Percentiles rank a stretch among this genome's conserved stretches.
Conservation (phyloP, 805 yeast genomes). For the Starmerella apicola region DNA sequence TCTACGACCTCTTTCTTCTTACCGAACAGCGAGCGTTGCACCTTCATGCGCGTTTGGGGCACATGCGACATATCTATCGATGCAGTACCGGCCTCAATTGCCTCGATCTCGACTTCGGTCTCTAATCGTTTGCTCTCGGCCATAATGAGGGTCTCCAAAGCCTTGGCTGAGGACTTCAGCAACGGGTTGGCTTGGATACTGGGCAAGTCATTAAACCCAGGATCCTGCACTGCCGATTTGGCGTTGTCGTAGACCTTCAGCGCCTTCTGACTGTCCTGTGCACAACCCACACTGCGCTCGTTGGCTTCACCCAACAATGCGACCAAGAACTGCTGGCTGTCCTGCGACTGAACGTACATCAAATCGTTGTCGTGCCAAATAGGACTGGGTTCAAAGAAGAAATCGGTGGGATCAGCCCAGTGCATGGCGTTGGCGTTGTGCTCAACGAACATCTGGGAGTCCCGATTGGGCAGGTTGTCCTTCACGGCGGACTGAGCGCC, state of each 20-base stretch:
- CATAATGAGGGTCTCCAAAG: constrained; percentile 50
- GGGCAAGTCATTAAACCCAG: constrained; percentile 26
- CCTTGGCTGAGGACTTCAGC: constrained; percentile 39
- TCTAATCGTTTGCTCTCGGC: constrained; percentile 64
- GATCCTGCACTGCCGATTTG: constrained; percentile 11
- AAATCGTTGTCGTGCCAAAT: constrained; percentile 96
- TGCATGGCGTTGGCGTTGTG: constrained; percentile 46
- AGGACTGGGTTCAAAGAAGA: constrained; percentile 71
- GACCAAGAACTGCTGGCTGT: constrained; percentile 26
- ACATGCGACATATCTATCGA: constrained; percentile 35
- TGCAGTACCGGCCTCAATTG: constrained; percentile 74
- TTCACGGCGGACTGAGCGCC: constrained; percentile 43
- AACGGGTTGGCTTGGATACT: constrained; percentile 23
- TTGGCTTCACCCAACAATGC: constrained; percentile 30
- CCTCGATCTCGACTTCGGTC: constrained; percentile 79
- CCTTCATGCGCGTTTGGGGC: constrained; percentile 31
- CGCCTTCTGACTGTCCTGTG: constrained; percentile 15
- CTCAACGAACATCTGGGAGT: constrained; percentile 81
- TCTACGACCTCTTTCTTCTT: constrained; percentile 24
- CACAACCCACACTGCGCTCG: constrained; percentile 25
- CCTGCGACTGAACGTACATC: constrained; percentile 38
- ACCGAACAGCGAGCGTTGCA: constrained; percentile 48
- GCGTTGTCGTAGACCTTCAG: constrained; percentile 32
- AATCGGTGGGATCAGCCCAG: constrained; percentile 84
- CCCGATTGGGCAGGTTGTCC: constrained; percentile 61